phyloP scores from a whole-genome alignment of 2,329 filamentous ascomycete genomes.

The Rhexocercosporidium sp. region DNA sequence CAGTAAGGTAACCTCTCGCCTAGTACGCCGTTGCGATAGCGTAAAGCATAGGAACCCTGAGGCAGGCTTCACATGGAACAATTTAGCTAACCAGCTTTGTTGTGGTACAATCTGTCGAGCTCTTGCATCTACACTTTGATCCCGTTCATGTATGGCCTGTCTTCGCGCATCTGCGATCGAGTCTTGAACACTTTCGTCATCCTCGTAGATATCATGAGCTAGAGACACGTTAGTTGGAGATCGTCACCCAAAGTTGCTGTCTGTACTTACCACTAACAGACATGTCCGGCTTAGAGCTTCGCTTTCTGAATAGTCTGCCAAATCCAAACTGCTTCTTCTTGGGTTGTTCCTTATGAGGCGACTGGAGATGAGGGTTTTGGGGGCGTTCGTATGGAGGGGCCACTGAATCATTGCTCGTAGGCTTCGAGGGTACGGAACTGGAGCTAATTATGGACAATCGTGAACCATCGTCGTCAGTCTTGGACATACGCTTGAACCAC shows the following conservation, averaged over 20 bases:
- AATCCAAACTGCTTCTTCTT: conserved; percentile 41
- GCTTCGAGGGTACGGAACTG: conserved; percentile 24
- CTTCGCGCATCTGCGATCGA: conserved; percentile 32
- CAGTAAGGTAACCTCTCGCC: conserved; percentile 76
- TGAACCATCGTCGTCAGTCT: conserved; percentile 32
- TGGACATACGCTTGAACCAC: conserved; percentile 43
- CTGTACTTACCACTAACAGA: conserved; percentile 36
- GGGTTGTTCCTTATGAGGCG: conserved; percentile 11
- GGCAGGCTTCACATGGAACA: conserved; percentile 89
- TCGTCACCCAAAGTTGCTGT: background rate
- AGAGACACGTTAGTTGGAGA: conserved; percentile 21
- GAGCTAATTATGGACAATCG: conserved; percentile 22
- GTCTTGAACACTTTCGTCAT: conserved; percentile 34
- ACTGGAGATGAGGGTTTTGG: conserved; percentile 20
- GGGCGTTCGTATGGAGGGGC: conserved; percentile 21
- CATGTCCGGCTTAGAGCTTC: conserved; percentile 36
- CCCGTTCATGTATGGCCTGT: conserved; percentile 42
- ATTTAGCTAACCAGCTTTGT: conserved; percentile 86
- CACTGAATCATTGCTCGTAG: conserved; percentile 25
- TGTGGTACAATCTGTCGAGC: conserved; percentile 64
- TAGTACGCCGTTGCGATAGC: conserved; percentile 72
- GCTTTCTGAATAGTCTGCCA: conserved; percentile 40
- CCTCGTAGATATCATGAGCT: conserved; percentile 38
- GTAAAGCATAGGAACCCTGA: conserved; percentile 76
- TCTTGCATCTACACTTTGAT: conserved; percentile 40